A percentile compares a stretch with the other conserved stretches of the same genome.
Evolutionary conservation across 2,329 filamentous ascomycete species (phyloP).

Genomic region (Alternaria sp.): DNA sequence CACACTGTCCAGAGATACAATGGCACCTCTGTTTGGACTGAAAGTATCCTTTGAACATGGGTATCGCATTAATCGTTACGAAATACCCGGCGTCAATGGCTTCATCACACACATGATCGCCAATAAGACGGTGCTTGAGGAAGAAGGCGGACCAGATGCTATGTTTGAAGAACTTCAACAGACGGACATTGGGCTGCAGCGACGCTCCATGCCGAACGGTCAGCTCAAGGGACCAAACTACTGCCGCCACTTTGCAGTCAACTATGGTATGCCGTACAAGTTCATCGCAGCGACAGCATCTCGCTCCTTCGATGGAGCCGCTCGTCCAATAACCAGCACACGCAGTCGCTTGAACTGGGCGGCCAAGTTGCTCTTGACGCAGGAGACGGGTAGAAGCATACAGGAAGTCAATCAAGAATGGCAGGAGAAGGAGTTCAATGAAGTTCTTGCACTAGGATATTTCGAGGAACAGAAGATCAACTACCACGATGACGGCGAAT

Average conservation of each 20-base stretch:
- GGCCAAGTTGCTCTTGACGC: constrained; percentile 50
- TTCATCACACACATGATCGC: constrained; percentile 64
- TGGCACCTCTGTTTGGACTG: constrained; percentile 40
- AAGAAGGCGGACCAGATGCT: constrained; percentile 64
- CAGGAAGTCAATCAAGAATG: constrained; percentile 9
- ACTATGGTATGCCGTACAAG: constrained; percentile 70
- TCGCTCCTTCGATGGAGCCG: constrained; percentile 26
- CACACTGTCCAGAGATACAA: constrained; percentile 37
- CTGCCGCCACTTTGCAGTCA: constrained; percentile 61
- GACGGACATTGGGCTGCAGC: constrained; percentile 46
- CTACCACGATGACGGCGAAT: constrained; percentile 72
- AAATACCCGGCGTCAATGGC: constrained; percentile 54
- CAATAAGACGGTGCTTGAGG: constrained; percentile 58
- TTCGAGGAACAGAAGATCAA: constrained; percentile 65
- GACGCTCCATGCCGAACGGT: constrained; percentile 18
- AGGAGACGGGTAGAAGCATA: constrained; percentile 22
- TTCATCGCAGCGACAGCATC: constrained; percentile 62
- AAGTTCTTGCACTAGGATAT: constrained; percentile 68
- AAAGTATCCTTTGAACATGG: constrained; percentile 45
- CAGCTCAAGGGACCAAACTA: constrained; percentile 53
- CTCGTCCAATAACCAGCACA: constrained; percentile 56
- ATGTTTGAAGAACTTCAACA: constrained; percentile 61
- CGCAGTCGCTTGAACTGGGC: constrained; percentile 64
- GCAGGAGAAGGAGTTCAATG: constrained; percentile 61
- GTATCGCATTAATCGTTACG: constrained; percentile 54